Evolutionary conservation across 2,329 filamentous ascomycete species (phyloP).

Genomic region (Aureobasidium sp.): DNA sequence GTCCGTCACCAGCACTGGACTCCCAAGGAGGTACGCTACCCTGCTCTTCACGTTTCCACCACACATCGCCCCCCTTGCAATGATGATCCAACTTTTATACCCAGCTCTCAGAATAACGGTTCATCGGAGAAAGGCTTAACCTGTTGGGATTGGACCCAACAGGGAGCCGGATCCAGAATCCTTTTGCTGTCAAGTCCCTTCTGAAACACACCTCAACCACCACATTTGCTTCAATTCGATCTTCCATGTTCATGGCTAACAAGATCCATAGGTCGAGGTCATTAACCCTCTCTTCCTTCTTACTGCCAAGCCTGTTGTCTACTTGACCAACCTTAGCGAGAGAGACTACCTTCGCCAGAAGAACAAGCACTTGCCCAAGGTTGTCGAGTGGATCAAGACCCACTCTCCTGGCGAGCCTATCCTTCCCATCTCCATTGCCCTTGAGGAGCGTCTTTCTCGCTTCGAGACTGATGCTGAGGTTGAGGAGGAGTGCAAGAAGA

Average conservation of each 20-base stretch:
- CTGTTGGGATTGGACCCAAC: constrained; percentile 54
- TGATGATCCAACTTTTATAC: constrained; percentile 99
- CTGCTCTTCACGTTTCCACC: constrained; percentile 22
- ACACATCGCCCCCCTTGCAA: constrained; percentile 37
- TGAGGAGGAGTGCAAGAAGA: constrained; percentile 78
- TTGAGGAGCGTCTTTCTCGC: constrained; percentile 83
- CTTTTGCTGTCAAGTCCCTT: constrained; percentile 35
- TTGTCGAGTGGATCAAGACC: constrained; percentile 92
- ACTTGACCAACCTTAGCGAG: constrained; percentile 93
- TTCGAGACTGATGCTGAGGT: constrained; percentile 72
- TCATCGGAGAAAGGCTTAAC: constrained; percentile 11
- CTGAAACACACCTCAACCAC: constrained; percentile 24
- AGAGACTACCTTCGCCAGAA: constrained; percentile 97
- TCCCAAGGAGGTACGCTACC: constrained; percentile 81
- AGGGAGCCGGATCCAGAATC: constrained; percentile 12
- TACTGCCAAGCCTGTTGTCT: constrained; percentile 94
- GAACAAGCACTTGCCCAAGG: constrained; percentile 96
- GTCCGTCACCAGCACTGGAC: constrained; percentile 84
- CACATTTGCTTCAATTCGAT: not conserved
- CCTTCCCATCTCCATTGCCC: constrained; percentile 85
- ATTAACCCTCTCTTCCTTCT: constrained; percentile 96
- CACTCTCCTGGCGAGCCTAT: constrained; percentile 82
- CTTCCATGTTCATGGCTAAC: constrained; percentile 1
- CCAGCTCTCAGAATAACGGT: constrained; percentile 71
- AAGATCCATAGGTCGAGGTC: constrained; percentile 69